Conservation (phyloP, 306 rosid genomes). For the Acacia crassicarpa region DNA sequence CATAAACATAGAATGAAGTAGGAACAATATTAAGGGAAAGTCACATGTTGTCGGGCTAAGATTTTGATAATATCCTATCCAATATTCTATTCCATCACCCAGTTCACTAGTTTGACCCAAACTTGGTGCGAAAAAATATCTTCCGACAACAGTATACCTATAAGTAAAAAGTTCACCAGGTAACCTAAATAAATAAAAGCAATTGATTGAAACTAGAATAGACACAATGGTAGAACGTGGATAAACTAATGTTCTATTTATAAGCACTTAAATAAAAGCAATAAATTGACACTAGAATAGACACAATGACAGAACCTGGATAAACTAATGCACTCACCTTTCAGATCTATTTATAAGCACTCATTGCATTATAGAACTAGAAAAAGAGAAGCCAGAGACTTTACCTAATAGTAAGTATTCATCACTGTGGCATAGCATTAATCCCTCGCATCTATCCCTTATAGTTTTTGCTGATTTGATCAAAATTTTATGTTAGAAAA, state of each 20-base stretch:
- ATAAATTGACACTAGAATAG: too few relatives aligned
- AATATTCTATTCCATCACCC: conserved; percentile 45
- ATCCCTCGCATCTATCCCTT: too few relatives aligned
- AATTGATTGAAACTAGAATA: not conserved
- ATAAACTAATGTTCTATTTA: too few relatives aligned
- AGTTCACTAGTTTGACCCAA: conserved; percentile 35
- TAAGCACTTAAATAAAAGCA: too few relatives aligned
- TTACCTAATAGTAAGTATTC: too few relatives aligned
- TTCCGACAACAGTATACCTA: conserved; percentile 42
- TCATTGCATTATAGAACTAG: too few relatives aligned
- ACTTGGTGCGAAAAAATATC: conserved; percentile 39
- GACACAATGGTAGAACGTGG: not conserved
- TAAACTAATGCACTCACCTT: conserved; percentile 2
- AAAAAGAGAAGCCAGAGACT: too few relatives aligned
- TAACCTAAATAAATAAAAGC: not conserved
- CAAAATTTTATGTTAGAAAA: too few relatives aligned
- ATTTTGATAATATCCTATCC: conserved; percentile 49
- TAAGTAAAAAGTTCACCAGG: not conserved
- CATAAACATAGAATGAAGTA: not conserved
- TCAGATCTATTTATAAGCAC: not conserved
- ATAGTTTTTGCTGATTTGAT: too few relatives aligned
- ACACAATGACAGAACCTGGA: too few relatives aligned
- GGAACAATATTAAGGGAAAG: conserved; percentile 56
- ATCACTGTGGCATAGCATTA: too few relatives aligned
- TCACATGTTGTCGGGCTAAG: conserved; percentile 51